Conservation (phyloP, 1,284 basidiomycete species). For the Puccinia horiana region DNA sequence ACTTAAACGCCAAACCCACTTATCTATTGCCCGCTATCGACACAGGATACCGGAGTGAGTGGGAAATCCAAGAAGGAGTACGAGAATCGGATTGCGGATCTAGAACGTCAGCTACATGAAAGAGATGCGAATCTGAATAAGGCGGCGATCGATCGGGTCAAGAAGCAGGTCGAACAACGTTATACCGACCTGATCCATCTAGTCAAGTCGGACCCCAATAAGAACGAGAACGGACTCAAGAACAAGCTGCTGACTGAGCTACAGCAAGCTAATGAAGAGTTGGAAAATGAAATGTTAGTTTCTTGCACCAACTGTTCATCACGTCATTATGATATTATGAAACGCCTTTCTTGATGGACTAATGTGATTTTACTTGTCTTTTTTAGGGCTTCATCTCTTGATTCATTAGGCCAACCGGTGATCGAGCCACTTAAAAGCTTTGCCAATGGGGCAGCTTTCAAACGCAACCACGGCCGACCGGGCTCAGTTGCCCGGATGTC, state of each 20-base stretch:
- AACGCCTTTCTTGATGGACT: constrained; percentile 58
- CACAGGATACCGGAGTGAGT: constrained; percentile 63
- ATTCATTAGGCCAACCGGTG: constrained; percentile 41
- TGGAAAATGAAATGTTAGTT: constrained; percentile 65
- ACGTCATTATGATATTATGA: constrained; percentile 56
- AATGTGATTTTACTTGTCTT: constrained; percentile 60
- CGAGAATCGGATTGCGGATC: constrained; percentile 55
- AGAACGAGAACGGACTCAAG: constrained; percentile 62
- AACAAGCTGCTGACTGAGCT: constrained; percentile 71
- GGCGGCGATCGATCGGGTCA: constrained; percentile 65
- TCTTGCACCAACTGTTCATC: constrained; percentile 51
- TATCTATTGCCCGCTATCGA: constrained; percentile 60
- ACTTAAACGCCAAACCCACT: constrained; percentile 64
- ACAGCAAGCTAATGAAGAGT: constrained; percentile 67
- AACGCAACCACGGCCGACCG: constrained; percentile 57
- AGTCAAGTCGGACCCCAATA: constrained; percentile 63
- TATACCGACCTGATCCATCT: constrained; percentile 71
- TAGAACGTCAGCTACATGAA: constrained; percentile 55
- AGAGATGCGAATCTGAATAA: constrained; percentile 49
- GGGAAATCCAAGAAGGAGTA: constrained; percentile 63
- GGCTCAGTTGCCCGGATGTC: constrained; percentile 50
- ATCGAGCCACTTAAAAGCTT: constrained; percentile 40
- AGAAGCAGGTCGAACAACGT: constrained; percentile 68
- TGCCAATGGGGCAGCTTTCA: constrained; percentile 45
- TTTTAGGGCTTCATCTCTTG: constrained; percentile 58